These are phyloP conservation scores for Plasmodium fragile DNA, from an alignment of 169 alveolate genomes.

Conservation along the genomic window DNA sequence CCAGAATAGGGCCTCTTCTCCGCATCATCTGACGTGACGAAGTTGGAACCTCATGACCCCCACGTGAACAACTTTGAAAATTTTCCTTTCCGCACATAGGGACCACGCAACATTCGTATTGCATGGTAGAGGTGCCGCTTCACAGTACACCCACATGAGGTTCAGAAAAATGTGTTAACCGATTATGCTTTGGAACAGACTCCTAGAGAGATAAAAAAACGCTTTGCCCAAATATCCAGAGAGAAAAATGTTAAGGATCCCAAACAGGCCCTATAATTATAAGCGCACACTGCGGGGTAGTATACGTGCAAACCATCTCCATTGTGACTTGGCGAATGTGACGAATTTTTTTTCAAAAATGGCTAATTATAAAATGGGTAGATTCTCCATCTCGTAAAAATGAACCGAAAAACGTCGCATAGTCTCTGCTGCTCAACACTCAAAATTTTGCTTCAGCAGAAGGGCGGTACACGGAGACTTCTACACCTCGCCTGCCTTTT, in stretches of 20 bases:
- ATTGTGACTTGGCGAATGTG: background rate
- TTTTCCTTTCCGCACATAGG: background rate
- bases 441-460: background rate
- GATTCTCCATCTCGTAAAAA: background rate
- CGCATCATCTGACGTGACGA: background rate
- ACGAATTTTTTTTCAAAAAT: background rate
- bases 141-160: background rate
- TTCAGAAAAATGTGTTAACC: background rate
- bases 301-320: background rate
- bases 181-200: background rate
- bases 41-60: background rate
- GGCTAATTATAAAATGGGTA: background rate
- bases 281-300: background rate
- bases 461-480: background rate
- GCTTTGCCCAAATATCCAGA: background rate
- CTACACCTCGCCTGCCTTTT: background rate
- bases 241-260: background rate
- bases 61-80: background rate
- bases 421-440: background rate
- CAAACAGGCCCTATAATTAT: background rate
- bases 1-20: background rate
- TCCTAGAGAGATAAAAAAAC: background rate
- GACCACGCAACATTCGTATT: background rate
- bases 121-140: background rate
- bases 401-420: background rate